phyloP scores from a whole-genome alignment of 768 basidiomycete species.

The Mycena sanguinolenta region DNA sequence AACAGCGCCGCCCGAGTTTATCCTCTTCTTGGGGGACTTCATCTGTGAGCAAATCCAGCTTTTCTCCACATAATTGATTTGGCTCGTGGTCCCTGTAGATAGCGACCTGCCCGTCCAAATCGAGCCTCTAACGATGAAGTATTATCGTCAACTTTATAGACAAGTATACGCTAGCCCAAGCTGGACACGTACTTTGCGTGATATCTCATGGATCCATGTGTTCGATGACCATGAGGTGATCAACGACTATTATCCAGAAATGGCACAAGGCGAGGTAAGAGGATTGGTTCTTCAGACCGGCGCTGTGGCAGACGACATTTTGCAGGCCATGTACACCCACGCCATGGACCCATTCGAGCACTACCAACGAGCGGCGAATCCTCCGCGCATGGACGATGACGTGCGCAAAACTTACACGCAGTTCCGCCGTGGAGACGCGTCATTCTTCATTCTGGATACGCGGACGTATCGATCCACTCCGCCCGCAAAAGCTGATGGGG shows the following conservation, averaged over 20 bases:
- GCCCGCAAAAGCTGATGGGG: constrained; percentile 5
- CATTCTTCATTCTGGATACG: constrained; percentile 24
- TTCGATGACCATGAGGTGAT: constrained; percentile 24
- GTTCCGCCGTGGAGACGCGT: constrained; percentile 19
- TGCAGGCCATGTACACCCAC: constrained; percentile 9
- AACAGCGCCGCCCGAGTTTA: background rate
- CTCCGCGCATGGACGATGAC: background rate
- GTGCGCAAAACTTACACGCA: constrained; percentile 10
- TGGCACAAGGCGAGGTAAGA: constrained; percentile 2
- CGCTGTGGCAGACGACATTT: background rate
- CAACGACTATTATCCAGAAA: constrained; percentile 18
- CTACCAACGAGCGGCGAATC: constrained; percentile 19
- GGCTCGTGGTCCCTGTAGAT: background rate
- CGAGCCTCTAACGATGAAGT: background rate
- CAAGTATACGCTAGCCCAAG: constrained; percentile 21
- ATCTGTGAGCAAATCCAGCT: background rate
- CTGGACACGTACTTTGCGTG: constrained; percentile 22
- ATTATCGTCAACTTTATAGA: constrained; percentile 15
- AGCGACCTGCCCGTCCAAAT: constrained; percentile 20
- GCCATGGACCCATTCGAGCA: constrained; percentile 17
- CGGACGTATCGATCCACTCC: constrained; percentile 10
- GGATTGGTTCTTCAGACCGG: background rate
- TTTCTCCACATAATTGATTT: background rate
- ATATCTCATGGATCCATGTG: constrained; percentile 23
- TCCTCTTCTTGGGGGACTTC: constrained; percentile 21